Conservation (phyloP, 2,329 filamentous ascomycete genomes). For the Trematosphaeria pertusa region DNA sequence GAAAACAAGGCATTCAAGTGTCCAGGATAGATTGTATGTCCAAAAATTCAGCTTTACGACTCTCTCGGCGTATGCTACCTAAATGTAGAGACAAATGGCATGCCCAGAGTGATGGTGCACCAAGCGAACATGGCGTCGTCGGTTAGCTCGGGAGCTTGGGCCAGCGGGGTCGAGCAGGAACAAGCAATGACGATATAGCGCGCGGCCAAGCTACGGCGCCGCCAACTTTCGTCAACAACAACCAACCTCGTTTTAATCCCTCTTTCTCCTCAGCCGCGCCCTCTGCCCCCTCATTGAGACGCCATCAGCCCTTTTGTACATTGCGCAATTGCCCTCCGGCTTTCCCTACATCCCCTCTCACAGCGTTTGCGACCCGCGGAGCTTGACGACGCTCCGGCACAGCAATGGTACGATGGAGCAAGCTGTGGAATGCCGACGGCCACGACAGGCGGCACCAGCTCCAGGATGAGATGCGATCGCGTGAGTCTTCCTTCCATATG, state of each 20-base stretch:
- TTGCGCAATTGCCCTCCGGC: background rate
- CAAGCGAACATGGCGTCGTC: too few species aligned
- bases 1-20: too few species aligned
- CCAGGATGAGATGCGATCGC: constrained; percentile 52
- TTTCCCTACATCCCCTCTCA: background rate
- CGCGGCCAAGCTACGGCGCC: background rate
- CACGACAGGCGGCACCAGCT: constrained; percentile 47
- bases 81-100: too few species aligned
- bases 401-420: constrained; percentile 49
- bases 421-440: constrained; percentile 46
- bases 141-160: background rate
- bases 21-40: too few species aligned
- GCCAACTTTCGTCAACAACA: too few species aligned
- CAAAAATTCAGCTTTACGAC: too few species aligned
- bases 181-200: background rate
- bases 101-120: too few species aligned
- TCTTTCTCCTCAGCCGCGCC: background rate
- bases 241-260: background rate
- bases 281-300: too few species aligned
- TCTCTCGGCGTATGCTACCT: too few species aligned
- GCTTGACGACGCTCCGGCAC: constrained; percentile 15
- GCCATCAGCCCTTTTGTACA: background rate
- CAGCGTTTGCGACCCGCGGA: constrained; percentile 5
- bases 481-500: constrained; percentile 44
- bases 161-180: background rate